A percentile compares a stretch with the other conserved stretches of the same genome.
These are phyloP conservation scores for Curvularia hawaiiensis DNA, from an alignment of 2,329 filamentous ascomycete genomes.

Conservation along the genomic window DNA sequence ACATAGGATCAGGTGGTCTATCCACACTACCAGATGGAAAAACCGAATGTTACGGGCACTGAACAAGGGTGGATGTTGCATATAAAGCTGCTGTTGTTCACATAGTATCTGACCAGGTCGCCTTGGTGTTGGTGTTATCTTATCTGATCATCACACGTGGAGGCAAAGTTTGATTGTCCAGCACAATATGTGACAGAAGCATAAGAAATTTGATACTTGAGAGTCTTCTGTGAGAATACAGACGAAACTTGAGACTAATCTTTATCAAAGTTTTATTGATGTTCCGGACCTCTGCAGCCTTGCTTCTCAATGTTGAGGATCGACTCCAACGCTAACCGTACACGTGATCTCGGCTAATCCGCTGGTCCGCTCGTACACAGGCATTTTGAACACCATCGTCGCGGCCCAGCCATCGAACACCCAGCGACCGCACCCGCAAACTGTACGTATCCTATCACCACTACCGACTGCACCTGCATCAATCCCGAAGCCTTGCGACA, in stretches of 20 bases:
- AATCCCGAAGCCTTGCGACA: slow-evolving; percentile 11
- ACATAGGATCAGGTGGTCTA: neutral
- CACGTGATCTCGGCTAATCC: slow-evolving; percentile 35
- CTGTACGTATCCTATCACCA: slow-evolving; percentile 40
- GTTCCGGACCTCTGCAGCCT: neutral
- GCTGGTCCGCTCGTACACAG: slow-evolving; percentile 16
- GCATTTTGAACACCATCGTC: slow-evolving; percentile 26
- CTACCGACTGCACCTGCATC: slow-evolving; percentile 4
- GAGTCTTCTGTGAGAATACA: neutral
- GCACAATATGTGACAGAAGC: neutral
- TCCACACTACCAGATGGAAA: neutral
- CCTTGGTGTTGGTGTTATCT: slow-evolving; percentile 6
- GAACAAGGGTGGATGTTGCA: neutral
- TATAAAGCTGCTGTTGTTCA: too few relatives aligned
- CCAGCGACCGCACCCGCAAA: slow-evolving; percentile 38
- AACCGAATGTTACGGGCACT: neutral
- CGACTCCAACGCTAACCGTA: neutral
- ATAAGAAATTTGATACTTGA: neutral
- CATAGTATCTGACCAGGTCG: neutral
- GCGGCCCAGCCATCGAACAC: slow-evolving; percentile 42
- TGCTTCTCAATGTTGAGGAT: neutral
- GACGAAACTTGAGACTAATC: too few relatives aligned
- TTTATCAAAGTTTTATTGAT: neutral
- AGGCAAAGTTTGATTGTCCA: neutral
- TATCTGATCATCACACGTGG: slow-evolving; percentile 13